Percentiles rank a stretch among this genome's conserved stretches.
Evolutionary conservation across 1,284 basidiomycete species (phyloP).

Genomic region (Cryptococcus hybrid): DNA sequence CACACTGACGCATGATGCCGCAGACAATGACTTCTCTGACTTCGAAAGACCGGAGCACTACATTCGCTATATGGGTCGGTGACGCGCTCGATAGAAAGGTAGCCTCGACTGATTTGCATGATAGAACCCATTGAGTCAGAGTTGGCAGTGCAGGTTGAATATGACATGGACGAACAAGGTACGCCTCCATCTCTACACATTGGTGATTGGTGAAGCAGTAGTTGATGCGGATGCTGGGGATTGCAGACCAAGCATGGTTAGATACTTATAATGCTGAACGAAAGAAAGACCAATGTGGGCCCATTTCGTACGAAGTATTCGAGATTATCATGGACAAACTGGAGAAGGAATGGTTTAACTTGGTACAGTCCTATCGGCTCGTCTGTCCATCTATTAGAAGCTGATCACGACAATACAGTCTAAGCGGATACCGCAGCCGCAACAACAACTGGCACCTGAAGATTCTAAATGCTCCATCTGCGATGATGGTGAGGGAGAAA

Average conservation of each 20-base stretch:
- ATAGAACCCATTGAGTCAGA: constrained; percentile 91
- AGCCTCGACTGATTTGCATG: too few relatives aligned
- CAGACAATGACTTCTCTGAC: constrained; percentile 76
- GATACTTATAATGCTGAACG: constrained; percentile 80
- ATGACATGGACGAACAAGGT: constrained; percentile 99
- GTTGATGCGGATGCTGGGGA: too few relatives aligned
- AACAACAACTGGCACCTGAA: constrained; percentile 75
- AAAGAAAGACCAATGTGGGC: constrained; percentile 70
- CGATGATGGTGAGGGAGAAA: constrained; percentile 97
- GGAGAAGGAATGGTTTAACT: constrained; percentile 98
- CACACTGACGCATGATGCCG: background rate
- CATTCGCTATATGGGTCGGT: constrained; percentile 80
- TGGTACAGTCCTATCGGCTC: constrained; percentile 58
- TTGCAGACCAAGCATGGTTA: constrained; percentile 89
- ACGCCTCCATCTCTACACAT: constrained; percentile 11
- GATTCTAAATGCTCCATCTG: constrained; percentile 96
- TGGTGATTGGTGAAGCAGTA: constrained; percentile 5
- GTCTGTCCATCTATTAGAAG: background rate
- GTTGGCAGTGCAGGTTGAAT: constrained; percentile 89
- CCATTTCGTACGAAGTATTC: constrained; percentile 80
- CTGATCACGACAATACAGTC: constrained; percentile 57
- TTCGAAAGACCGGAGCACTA: constrained; percentile 80
- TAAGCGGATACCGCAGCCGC: constrained; percentile 83
- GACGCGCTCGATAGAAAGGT: too few relatives aligned
- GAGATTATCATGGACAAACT: constrained; percentile 96